These are phyloP conservation scores for Yamadazyma olivae DNA, from an alignment of 805 yeast species.

Conservation along the genomic window DNA sequence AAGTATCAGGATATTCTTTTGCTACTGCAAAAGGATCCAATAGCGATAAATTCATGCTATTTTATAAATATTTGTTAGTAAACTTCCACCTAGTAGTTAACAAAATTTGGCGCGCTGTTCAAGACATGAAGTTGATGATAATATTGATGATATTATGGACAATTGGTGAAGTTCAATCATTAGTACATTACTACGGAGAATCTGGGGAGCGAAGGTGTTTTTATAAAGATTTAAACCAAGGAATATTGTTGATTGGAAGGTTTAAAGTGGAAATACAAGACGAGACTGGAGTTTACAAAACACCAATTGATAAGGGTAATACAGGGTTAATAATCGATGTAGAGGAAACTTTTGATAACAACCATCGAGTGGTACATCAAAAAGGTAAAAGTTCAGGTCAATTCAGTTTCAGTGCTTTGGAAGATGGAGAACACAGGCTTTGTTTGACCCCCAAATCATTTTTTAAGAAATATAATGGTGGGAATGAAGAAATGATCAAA, in stretches of 20 bases:
- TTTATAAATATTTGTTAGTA: too few relatives aligned
- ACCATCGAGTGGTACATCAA: constrained; percentile 24
- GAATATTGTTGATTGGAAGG: constrained; percentile 46
- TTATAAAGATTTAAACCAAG: constrained; percentile 51
- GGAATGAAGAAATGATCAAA: constrained; percentile 9
- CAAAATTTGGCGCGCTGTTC: not conserved
- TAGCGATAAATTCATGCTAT: constrained; percentile 78
- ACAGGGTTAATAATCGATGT: constrained; percentile 37
- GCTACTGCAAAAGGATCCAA: constrained; percentile 90
- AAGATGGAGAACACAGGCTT: constrained; percentile 23
- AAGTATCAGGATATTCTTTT: constrained; percentile 85
- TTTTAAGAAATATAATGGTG: constrained; percentile 14
- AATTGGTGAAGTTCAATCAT: too few relatives aligned
- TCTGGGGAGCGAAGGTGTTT: constrained; percentile 56
- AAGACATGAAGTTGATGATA: not conserved
- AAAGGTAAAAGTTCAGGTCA: constrained; percentile 22
- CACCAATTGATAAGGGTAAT: constrained; percentile 24
- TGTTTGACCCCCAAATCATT: constrained; percentile 26
- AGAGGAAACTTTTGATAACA: constrained; percentile 37
- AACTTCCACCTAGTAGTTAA: constrained; percentile 1
- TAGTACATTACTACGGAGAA: constrained; percentile 47
- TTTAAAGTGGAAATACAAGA: constrained; percentile 48
- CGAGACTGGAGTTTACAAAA: constrained; percentile 29
- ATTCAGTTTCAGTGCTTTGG: constrained; percentile 24
- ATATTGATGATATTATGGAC: too few relatives aligned